phyloP scores from a whole-genome alignment of 2,329 filamentous ascomycete species.

The Xylariomycetidae sp. region DNA sequence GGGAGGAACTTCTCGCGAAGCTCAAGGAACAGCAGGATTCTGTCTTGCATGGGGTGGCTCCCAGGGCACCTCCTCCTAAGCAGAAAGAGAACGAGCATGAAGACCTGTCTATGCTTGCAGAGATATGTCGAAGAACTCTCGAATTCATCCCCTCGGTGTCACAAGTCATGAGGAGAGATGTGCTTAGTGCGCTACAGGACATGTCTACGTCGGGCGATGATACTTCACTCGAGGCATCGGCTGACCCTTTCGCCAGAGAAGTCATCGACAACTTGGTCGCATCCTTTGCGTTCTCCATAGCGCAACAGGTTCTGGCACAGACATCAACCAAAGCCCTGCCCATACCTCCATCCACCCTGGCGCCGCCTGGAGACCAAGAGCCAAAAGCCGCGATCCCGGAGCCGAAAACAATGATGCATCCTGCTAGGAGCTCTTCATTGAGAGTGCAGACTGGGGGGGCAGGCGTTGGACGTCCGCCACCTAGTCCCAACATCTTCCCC shows the following conservation, averaged over 20 bases:
- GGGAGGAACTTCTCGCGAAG: constrained; percentile 58
- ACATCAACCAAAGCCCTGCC: constrained; percentile 66
- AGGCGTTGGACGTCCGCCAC: constrained; percentile 29
- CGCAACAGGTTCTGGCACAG: constrained; percentile 72
- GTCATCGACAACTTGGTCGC: constrained; percentile 70
- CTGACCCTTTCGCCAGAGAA: constrained; percentile 38
- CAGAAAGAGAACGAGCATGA: constrained; percentile 58
- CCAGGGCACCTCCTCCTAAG: constrained; percentile 43
- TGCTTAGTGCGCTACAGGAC: constrained; percentile 56
- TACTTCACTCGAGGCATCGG: constrained; percentile 16
- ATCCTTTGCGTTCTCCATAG: constrained; percentile 73
- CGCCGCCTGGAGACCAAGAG: constrained; percentile 44
- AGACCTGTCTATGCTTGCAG: constrained; percentile 74
- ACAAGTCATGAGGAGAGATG: constrained; percentile 73
- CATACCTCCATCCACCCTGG: constrained; percentile 56
- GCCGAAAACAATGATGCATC: constrained; percentile 67
- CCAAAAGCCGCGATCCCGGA: constrained; percentile 60
- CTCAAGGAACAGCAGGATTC: constrained; percentile 59
- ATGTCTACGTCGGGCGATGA: constrained; percentile 29
- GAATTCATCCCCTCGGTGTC: constrained; percentile 81
- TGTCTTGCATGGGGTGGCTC: constrained; percentile 53
- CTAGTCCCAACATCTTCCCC: constrained; percentile 51
- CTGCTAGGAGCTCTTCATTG: constrained; percentile 60
- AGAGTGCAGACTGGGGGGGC: constrained; percentile 32
- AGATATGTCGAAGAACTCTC: constrained; percentile 77